These are phyloP conservation scores for Botryotinia convoluta DNA, from an alignment of 2,329 filamentous ascomycete genomes.

Conservation along the genomic window DNA sequence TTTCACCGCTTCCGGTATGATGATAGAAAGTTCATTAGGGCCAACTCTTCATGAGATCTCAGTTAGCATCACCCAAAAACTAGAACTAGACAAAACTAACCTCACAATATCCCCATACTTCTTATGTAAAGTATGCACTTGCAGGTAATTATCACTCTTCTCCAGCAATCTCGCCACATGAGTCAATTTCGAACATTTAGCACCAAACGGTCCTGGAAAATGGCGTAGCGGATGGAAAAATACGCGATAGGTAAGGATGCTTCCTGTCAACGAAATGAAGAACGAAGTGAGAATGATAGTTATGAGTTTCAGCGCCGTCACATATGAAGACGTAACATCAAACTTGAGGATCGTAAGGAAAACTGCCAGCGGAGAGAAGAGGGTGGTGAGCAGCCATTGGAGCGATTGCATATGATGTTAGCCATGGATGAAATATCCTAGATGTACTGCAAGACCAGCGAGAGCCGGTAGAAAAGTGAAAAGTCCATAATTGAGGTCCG, in stretches of 20 bases:
- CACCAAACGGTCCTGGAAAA: conserved; percentile 34
- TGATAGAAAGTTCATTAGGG: conserved; percentile 27
- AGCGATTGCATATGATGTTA: conserved; percentile 24
- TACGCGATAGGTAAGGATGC: conserved; percentile 54
- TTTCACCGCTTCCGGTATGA: conserved; percentile 26
- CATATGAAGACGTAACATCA: not conserved
- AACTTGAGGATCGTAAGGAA: not conserved
- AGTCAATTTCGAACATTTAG: conserved; percentile 30
- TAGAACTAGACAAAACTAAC: not conserved
- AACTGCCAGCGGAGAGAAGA: not conserved
- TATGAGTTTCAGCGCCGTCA: not conserved
- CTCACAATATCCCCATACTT: conserved; percentile 33
- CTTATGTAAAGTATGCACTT: conserved; percentile 24
- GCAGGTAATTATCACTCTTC: conserved; percentile 23
- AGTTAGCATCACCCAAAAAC: not conserved
- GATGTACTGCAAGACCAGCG: conserved; percentile 22
- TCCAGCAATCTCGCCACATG: conserved; percentile 21
- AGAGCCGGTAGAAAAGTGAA: conserved; percentile 16
- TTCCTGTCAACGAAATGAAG: conserved; percentile 22
- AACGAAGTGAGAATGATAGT: not conserved
- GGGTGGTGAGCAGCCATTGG: not conserved
- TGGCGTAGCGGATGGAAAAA: conserved; percentile 42
- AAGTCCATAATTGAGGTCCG: not conserved
- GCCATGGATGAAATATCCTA: conserved; percentile 31
- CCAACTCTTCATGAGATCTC: conserved; percentile 17